Base-by-base conservation (phyloP, 1,139 yeast species). In the Blastobotrys niveus region DNA sequence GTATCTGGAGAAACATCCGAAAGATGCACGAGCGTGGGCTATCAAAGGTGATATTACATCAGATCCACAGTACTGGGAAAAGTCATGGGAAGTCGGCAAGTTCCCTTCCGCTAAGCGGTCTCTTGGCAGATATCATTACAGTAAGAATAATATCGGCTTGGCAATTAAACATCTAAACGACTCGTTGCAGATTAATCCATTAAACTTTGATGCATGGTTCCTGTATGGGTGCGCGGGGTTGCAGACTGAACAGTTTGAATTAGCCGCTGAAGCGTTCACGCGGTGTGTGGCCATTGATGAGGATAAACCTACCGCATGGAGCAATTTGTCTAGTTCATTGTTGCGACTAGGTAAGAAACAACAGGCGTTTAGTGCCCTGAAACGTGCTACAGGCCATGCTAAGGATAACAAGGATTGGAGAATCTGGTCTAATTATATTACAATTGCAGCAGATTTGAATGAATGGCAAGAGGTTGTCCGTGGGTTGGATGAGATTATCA, bases 181-280 rank as follows among this genome's bases (percentile, higher is more conserved):
- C 39, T 80, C 94, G 10, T 71, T 91, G 49, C 70, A 73, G 20
- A 78, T 79, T 15, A 82, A 82, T 58, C 94, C 96, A n/a, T 68
- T 87, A 47, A 79, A 76, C 55, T 79, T 76, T 56, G 85, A 83
- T 26, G 85, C 93, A 38, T 89, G 97, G 96, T 91, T 80, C 62
- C 77, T 88, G 56, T 89, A 89, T 58, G 97, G 98, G 4, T 86
- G 96, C 58, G 73, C 89, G 47, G 96, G 95, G 0, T 69, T 93
- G 42, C 96, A 88, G 58, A 65, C 79, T 10, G 74, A 69, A 9
- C 80, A 83, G 54, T 85, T 73, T 66, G 84, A 80, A 31, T 66
- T 85, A 39, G 95, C 97, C 0, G 81, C 96, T 0, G 95, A 87
- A 59, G 96, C 96, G 0, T 89, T 93, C 61, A 82, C 95, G 1